Evolutionary conservation across 805 yeast species (phyloP).

Genomic region (Novakomyces olei): DNA sequence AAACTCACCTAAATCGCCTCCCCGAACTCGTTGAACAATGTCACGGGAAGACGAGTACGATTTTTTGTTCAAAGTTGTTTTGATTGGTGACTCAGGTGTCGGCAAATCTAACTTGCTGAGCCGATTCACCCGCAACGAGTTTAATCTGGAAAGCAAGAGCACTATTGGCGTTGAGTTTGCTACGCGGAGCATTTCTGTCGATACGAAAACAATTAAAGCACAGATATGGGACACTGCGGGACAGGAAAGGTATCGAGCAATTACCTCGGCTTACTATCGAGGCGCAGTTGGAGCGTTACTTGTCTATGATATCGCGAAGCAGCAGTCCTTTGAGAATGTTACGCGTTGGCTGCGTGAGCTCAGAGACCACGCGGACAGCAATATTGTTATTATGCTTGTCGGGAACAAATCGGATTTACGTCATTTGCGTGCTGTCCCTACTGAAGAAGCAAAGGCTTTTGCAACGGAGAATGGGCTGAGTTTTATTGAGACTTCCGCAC

Average conservation of each 20-base stretch:
- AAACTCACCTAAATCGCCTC: too few species aligned
- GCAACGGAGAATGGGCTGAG: slow-evolving; percentile 77
- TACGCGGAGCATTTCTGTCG: slow-evolving; percentile 80
- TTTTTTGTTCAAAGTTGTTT: slow-evolving; percentile 76
- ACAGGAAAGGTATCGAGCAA: slow-evolving; percentile 94
- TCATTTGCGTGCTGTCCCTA: slow-evolving; percentile 88
- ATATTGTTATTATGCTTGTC: slow-evolving; percentile 85
- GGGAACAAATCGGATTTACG: slow-evolving; percentile 92
- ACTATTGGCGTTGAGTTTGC: slow-evolving; percentile 92
- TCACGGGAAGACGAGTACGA: slow-evolving; percentile 36
- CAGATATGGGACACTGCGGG: slow-evolving; percentile 99
- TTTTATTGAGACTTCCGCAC: slow-evolving; percentile 90
- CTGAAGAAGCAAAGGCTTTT: slow-evolving; percentile 87
- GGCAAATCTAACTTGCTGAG: slow-evolving; percentile 89
- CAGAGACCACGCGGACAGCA: slow-evolving; percentile 90
- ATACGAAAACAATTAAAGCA: slow-evolving; percentile 86
- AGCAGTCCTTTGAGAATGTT: slow-evolving; percentile 72
- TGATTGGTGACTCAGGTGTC: slow-evolving; percentile 97
- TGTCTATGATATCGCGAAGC: slow-evolving; percentile 88
- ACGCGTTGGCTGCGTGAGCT: slow-evolving; percentile 84
- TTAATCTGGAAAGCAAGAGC: slow-evolving; percentile 85
- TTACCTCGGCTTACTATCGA: slow-evolving; percentile 88
- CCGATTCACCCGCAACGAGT: slow-evolving; percentile 90
- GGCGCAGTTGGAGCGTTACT: slow-evolving; percentile 96
- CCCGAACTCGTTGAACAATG: too few species aligned